Percentiles rank a stretch among this genome's conserved stretches.
Evolutionary conservation across 2,329 filamentous ascomycete species (phyloP).

Genomic region (Periconia digitata): DNA sequence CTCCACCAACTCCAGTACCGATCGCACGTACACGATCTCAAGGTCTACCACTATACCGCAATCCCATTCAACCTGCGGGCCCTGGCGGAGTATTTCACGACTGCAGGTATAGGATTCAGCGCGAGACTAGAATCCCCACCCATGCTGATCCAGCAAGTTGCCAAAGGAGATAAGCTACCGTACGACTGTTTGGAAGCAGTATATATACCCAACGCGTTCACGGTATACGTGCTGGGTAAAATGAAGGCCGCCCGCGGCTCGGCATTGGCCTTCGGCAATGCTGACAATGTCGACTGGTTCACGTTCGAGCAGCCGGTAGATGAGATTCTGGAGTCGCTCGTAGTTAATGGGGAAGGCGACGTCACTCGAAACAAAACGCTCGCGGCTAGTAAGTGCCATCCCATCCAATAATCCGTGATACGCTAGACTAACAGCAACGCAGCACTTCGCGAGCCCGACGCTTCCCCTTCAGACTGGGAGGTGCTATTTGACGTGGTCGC

Average conservation of each 20-base stretch:
- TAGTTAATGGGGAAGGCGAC: background rate
- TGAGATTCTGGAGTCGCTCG: background rate
- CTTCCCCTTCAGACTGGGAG: too few relatives aligned
- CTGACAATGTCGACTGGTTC: background rate
- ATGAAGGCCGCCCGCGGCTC: background rate
- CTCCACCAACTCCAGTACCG: background rate
- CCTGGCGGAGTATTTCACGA: background rate
- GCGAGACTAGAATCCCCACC: background rate
- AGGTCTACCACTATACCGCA: background rate
- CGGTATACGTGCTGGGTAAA: background rate
- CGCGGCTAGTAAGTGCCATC: background rate
- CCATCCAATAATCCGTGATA: background rate
- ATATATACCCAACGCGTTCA: background rate
- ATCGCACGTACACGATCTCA: background rate
- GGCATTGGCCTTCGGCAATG: background rate
- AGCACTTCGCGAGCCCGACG: background rate
- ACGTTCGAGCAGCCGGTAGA: background rate
- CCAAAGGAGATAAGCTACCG: background rate
- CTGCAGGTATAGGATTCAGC: background rate
- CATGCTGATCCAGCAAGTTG: background rate
- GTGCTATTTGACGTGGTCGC: background rate
- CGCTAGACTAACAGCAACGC: background rate
- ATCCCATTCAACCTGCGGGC: background rate
- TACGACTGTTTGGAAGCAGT: background rate
- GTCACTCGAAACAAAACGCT: background rate